Base-by-base conservation (phyloP, 371 early-diverging fungal genomes). In the Circinella umbellata region DNA sequence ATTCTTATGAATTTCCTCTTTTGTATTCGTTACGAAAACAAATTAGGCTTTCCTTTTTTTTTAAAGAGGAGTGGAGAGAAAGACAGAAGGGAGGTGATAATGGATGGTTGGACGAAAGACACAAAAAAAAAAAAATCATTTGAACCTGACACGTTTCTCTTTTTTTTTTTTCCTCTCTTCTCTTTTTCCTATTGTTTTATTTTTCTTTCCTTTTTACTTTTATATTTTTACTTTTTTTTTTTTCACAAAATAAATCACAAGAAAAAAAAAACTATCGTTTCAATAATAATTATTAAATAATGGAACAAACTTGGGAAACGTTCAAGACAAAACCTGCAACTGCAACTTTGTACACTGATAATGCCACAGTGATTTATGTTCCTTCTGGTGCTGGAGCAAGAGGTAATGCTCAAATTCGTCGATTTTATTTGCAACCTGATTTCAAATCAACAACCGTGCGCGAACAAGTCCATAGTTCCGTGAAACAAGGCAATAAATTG, bases 321-420 rank as follows among this genome's bases (percentile, higher is more conserved):
- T 82, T 69, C 67, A 84, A 84, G 55, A 65, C 60, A 18, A 84
- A 80, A 20, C 80, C 79, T n/a, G 68, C 79, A 0, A 74, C 73
- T 9, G 57, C 62, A 4, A 77, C 73, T 3, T 34, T 84, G 0
- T 84, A 80, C 51, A 70, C 80, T 8, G 74, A 76, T 4, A 73
- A 84, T 66, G 80, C 84, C 39, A 64, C 65, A 0, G 67, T 84
- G 27, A 75, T 78, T 67, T 82, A 76, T 63, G 79, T 84, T 35
- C 84, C 84, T 57, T 79, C 77, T 18, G 72, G 70, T 38, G 75
- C 77, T 17, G 80, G 80, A 59, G 79, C 73, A 5, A 72, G 73
- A 67, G 80, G 78, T 47, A 74, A 37, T 27, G 70, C 78, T 47
- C 68, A 77, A 42, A 79, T 80, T 62, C 79, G 76, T 35, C 66